Percentiles rank a stretch among this genome's conserved stretches.
These are phyloP conservation scores for Verticillium nonalfalfae DNA, from an alignment of 2,329 filamentous ascomycete species.

Conservation along the genomic window DNA sequence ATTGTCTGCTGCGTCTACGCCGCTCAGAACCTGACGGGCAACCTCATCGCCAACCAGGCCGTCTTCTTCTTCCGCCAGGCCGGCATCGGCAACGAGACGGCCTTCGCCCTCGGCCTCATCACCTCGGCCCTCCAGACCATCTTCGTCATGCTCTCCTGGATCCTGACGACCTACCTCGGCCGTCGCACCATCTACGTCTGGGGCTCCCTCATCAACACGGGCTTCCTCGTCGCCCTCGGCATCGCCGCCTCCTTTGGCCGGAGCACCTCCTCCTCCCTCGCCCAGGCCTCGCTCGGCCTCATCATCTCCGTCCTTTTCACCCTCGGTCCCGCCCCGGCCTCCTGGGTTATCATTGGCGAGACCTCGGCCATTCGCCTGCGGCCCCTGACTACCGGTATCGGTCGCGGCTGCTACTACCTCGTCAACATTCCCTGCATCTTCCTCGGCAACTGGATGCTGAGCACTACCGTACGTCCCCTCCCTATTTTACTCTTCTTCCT, in stretches of 20 bases:
- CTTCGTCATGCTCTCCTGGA: constrained; percentile 48
- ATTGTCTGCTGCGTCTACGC: constrained; percentile 33
- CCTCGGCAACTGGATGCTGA: constrained; percentile 55
- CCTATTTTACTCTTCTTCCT: no score
- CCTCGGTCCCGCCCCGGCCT: constrained; percentile 55
- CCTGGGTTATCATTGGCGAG: constrained; percentile 62
- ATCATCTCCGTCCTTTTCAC: constrained; percentile 62
- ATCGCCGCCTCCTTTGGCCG: constrained; percentile 46
- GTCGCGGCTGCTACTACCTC: constrained; percentile 57
- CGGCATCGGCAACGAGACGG: constrained; percentile 34
- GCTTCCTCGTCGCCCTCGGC: constrained; percentile 51
- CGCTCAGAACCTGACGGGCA: constrained; percentile 43
- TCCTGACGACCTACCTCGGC: constrained; percentile 39
- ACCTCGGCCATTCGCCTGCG: constrained; percentile 59
- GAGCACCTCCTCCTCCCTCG: constrained; percentile 34
- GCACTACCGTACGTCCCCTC: constrained; percentile 24
- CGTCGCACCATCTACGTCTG: constrained; percentile 42
- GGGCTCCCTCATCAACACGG: constrained; percentile 44
- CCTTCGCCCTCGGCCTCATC: constrained; percentile 41
- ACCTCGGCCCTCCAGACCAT: constrained; percentile 53
- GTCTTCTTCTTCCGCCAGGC: constrained; percentile 53
- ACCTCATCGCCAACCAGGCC: constrained; percentile 57
- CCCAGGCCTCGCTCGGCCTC: constrained; percentile 56
- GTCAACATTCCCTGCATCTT: constrained; percentile 62
- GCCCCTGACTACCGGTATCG: constrained; percentile 59